phyloP scores from a whole-genome alignment of 2,329 filamentous ascomycete species.

The Clarireedia monteithiana region DNA sequence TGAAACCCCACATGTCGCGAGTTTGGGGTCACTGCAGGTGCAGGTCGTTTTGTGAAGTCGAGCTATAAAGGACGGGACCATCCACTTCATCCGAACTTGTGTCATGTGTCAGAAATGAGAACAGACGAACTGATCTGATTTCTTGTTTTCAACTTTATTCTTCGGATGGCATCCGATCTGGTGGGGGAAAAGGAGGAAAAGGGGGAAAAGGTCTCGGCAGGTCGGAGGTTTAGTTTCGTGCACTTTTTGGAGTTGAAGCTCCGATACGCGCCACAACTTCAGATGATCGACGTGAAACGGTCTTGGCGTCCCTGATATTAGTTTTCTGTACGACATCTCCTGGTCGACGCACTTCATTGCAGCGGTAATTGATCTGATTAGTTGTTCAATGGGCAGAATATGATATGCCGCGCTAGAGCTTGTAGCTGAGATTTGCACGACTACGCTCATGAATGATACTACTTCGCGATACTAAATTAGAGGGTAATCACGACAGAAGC shows the following conservation, averaged over 20 bases:
- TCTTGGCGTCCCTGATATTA: neutral
- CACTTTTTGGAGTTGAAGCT: neutral
- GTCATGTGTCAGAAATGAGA: neutral
- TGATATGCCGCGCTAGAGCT: no score
- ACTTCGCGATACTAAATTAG: no score
- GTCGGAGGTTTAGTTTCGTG: neutral
- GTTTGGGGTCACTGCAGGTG: no score
- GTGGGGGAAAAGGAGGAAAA: no score
- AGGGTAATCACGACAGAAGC: no score
- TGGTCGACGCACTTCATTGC: neutral
- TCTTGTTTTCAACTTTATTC: slow-evolving; percentile 2
- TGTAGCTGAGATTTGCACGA: no score
- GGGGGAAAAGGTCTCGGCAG: neutral
- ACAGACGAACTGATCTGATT: neutral
- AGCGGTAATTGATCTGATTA: neutral
- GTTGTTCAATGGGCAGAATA: neutral
- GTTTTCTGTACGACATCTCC: neutral
- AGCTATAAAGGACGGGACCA: no score
- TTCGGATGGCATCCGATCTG: neutral
- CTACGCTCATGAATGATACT: no score
- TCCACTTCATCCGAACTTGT: neutral
- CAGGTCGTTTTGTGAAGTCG: no score
- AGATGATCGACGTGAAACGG: slow-evolving; percentile 4
- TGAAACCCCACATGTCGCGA: slow-evolving; percentile 6
- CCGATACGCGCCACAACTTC: slow-evolving; percentile 4